phyloP scores from a whole-genome alignment of 2,329 filamentous ascomycete genomes.

The Chrysoporthe deuterocubensis region DNA sequence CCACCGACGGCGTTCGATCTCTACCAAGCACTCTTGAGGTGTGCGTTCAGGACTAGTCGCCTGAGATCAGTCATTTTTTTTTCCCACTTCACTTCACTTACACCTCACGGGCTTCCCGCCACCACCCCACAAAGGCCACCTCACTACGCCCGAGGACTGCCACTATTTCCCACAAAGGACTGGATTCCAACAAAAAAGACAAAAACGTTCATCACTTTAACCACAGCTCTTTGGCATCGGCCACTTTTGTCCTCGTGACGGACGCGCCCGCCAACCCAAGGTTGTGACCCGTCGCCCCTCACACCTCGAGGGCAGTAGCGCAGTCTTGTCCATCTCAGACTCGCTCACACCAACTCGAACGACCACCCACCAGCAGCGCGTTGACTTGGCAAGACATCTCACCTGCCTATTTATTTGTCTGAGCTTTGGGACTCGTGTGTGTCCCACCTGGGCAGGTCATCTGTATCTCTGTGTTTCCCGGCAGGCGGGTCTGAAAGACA shows the following conservation, averaged over 20 bases:
- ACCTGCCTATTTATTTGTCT: not conserved
- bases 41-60: conserved; percentile 5
- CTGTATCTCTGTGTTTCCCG: conserved; percentile 20
- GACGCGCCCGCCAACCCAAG: not conserved
- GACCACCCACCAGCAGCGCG: not conserved
- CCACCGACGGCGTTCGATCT: not conserved
- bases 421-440: conserved; percentile 2
- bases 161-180: conserved; percentile 20
- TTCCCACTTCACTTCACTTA: conserved; percentile 3
- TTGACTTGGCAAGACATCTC: conserved; percentile 1
- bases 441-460: conserved; percentile 27
- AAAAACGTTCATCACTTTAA: not conserved
- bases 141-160: not conserved
- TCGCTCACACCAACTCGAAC: not conserved
- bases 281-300: not conserved
- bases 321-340: not conserved
- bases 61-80: conserved; percentile 3
- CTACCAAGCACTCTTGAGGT: not conserved
- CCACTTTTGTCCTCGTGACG: not conserved
- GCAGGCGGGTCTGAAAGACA: conserved; percentile 20
- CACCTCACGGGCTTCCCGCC: not conserved
- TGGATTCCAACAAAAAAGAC: conserved; percentile 18
- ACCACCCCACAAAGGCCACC: conserved; percentile 12
- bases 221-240: not conserved
- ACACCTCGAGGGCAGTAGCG: not conserved